Evolutionary conservation across 148 eudicot species (phyloP).

Genomic region (Rhododendron ovatum): DNA sequence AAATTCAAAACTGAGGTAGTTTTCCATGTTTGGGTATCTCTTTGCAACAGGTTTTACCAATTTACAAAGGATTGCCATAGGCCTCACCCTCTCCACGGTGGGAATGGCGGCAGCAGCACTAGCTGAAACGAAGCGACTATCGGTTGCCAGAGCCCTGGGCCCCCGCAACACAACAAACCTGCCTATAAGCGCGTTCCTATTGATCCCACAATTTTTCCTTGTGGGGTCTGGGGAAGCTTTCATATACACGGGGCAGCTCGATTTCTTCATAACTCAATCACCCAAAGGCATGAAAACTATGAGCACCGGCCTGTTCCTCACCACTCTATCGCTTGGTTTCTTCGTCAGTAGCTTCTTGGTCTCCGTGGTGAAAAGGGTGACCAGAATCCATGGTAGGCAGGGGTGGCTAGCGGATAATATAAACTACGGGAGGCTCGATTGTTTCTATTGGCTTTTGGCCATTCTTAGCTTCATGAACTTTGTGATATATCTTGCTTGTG

Average conservation of each 20-base stretch:
- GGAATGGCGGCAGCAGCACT: constrained; percentile 73
- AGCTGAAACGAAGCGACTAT: constrained; percentile 47
- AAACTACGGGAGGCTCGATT: constrained; percentile 64
- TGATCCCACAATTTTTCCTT: constrained; percentile 75
- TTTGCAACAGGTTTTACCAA: constrained; percentile 49
- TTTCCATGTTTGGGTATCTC: background rate
- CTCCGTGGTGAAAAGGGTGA: constrained; percentile 43
- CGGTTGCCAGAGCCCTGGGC: constrained; percentile 35
- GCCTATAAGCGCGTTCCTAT: constrained; percentile 51
- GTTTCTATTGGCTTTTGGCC: constrained; percentile 53
- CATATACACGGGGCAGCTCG: constrained; percentile 81
- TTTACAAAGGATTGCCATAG: constrained; percentile 59
- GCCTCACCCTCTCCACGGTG: constrained; percentile 48
- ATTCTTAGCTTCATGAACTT: constrained; percentile 45
- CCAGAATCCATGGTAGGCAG: constrained; percentile 20
- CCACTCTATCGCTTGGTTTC: constrained; percentile 66
- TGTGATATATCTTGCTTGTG: constrained; percentile 47
- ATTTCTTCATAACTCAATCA: constrained; percentile 74
- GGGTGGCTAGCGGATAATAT: constrained; percentile 71
- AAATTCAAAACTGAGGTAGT: background rate
- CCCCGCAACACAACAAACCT: constrained; percentile 23
- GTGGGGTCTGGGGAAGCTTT: constrained; percentile 80
- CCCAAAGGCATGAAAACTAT: constrained; percentile 84
- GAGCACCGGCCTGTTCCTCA: constrained; percentile 80
- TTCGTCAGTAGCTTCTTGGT: constrained; percentile 72